phyloP scores from a whole-genome alignment of 2,329 filamentous ascomycete species.

The Zasmidium cellare region DNA sequence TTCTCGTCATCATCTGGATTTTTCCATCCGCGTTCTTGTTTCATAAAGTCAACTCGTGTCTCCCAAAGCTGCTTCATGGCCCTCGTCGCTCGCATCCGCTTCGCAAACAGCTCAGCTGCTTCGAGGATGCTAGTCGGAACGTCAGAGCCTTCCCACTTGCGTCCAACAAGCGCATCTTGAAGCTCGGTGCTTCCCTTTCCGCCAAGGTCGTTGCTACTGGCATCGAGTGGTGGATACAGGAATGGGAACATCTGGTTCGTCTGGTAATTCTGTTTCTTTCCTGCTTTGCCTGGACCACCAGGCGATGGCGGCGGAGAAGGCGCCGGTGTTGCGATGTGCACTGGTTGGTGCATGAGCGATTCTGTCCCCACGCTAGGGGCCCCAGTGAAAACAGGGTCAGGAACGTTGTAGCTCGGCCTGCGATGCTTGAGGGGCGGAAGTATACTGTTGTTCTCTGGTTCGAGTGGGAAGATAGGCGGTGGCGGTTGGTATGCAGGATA shows the following conservation, averaged over 20 bases:
- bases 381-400: slow-evolving; percentile 44
- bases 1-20: slow-evolving; percentile 40
- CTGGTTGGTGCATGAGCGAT: slow-evolving; percentile 91
- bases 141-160: slow-evolving; percentile 90
- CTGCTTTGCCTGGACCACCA: slow-evolving; percentile 77
- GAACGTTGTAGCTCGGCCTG: slow-evolving; percentile 43
- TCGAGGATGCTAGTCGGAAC: slow-evolving; percentile 93
- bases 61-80: slow-evolving; percentile 94
- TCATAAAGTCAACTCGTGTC: slow-evolving; percentile 86
- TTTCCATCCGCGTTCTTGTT: slow-evolving; percentile 88
- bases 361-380: slow-evolving; percentile 49
- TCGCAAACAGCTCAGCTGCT: slow-evolving; percentile 88
- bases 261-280: slow-evolving; percentile 99
- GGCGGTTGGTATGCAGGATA: slow-evolving; percentile 96
- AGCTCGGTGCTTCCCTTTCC: slow-evolving; percentile 82
- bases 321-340: slow-evolving; percentile 97
- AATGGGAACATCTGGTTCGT: slow-evolving; percentile 99
- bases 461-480: slow-evolving; percentile 76
- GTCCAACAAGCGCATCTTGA: slow-evolving; percentile 76
- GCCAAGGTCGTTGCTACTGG: slow-evolving; percentile 82
- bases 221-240: slow-evolving; percentile 90
- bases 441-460: slow-evolving; percentile 87
- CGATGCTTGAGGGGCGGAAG: slow-evolving; percentile 81
- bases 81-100: slow-evolving; percentile 84
- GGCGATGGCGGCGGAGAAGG: slow-evolving; percentile 95